Percentiles rank a stretch among this genome's conserved stretches.
phyloP scores from a whole-genome alignment of 2,329 filamentous ascomycete genomes.

The Tolypocladium endophyticum region DNA sequence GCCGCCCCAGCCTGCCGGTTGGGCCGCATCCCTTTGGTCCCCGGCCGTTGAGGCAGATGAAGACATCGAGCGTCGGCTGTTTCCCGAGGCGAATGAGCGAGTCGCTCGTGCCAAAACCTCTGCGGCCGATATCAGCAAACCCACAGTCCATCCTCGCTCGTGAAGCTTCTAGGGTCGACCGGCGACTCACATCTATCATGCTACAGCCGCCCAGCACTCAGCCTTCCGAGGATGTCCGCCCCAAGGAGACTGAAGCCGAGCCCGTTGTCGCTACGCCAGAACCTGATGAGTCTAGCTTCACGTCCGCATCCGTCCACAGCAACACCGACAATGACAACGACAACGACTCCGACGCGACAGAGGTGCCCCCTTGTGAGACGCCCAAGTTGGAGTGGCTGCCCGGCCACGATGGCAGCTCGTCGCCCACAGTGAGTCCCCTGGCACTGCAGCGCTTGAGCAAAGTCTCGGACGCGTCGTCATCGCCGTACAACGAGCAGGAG shows the following conservation, averaged over 20 bases:
- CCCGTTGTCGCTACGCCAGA: conserved; percentile 1
- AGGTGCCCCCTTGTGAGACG: conserved; percentile 7
- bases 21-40: conserved; percentile 4
- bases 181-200: not conserved
- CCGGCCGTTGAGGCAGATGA: conserved; percentile 8
- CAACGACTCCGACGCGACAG: conserved; percentile 9
- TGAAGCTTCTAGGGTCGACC: not conserved
- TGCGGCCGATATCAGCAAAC: conserved; percentile 12
- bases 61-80: conserved; percentile 11
- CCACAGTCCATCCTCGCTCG: conserved; percentile 5
- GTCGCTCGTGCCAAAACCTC: not conserved
- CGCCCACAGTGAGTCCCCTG: conserved; percentile 5
- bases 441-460: not conserved
- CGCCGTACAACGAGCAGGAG: conserved; percentile 22
- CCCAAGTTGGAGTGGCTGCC: conserved; percentile 3
- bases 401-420: conserved; percentile 1
- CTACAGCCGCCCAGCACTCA: conserved; percentile 3
- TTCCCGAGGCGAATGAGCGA: not conserved
- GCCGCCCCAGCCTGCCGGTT: not conserved
- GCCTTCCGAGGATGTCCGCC: conserved; percentile 7
- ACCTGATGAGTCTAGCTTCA: conserved; percentile 13
- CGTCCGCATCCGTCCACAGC: conserved; percentile 13
- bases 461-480: conserved; percentile 12
- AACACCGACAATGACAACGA: conserved; percentile 3
- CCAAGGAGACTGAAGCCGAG: conserved; percentile 4